Percentiles rank a stretch among this genome's conserved stretches.
Conservation (phyloP, 495 filamentous ascomycete genomes). For the Aspergillus homomorphus region DNA sequence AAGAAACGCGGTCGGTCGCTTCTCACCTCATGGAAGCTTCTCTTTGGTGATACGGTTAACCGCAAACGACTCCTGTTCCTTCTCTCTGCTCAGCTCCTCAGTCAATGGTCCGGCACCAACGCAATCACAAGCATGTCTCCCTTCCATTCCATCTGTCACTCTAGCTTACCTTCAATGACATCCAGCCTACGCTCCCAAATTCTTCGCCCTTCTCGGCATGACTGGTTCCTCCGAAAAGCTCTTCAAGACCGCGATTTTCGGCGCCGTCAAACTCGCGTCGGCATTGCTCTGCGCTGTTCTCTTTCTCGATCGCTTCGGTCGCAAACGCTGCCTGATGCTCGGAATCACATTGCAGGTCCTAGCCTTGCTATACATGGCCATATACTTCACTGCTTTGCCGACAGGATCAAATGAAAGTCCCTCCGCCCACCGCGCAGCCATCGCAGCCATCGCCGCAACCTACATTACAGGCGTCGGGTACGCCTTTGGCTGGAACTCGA, state of each 20-base stretch:
- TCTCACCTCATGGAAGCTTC: constrained; percentile 45
- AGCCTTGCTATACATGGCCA: constrained; percentile 60
- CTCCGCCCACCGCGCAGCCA: constrained; percentile 24
- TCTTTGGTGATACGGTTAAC: constrained; percentile 50
- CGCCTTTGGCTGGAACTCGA: constrained; percentile 64
- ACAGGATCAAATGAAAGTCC: neutral
- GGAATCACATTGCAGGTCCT: constrained; percentile 52
- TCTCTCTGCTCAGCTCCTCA: constrained; percentile 49
- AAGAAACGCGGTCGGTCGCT: constrained; percentile 41
- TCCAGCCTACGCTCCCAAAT: constrained; percentile 55
- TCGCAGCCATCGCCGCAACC: constrained; percentile 53
- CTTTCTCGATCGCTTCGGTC: constrained; percentile 62
- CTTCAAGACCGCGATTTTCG: constrained; percentile 62
- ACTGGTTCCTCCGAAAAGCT: constrained; percentile 55
- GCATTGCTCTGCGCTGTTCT: constrained; percentile 57
- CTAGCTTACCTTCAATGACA: neutral
- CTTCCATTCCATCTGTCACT: too few species aligned
- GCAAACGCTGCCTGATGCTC: constrained; percentile 54
- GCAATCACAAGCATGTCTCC: constrained; percentile 37
- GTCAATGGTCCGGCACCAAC: constrained; percentile 60
- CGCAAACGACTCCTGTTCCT: constrained; percentile 51
- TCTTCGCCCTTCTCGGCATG: constrained; percentile 59
- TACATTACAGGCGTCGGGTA: constrained; percentile 58
- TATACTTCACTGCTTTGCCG: constrained; percentile 43
- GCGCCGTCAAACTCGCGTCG: constrained; percentile 59